Base-by-base conservation (phyloP, 768 basidiomycete species). In the Auricularia auricula-judae region DNA sequence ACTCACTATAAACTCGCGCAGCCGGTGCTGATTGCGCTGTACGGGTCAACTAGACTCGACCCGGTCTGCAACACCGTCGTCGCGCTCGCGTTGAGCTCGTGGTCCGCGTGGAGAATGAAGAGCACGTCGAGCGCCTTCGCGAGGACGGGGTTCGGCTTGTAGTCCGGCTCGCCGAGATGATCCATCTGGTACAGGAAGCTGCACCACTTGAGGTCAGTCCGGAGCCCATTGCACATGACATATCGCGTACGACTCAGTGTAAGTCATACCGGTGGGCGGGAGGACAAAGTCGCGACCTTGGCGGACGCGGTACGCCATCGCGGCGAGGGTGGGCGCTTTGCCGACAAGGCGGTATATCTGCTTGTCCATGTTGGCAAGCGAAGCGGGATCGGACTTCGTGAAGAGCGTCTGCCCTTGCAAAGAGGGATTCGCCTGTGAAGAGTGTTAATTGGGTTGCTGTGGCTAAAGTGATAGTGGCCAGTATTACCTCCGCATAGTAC, bases 221-320 rank as follows among this genome's bases (percentile, higher is more conserved):
- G 29, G 29, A 29, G 29, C 29, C 29, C 29, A 29, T 29, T 29
- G 29, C 29, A 29, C 29, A 29, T 29, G 29, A 1, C 29, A 29
- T 29, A 29, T 29, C 29, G 29, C 29, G 29, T 29, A 29, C 5
- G 87, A 88, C 73, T 86, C 91, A 3, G 92, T 84, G 69, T 94
- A 94, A 70, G 86, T 88, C 62, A 93, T 79, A 0, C 89, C 89
- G 0, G 85, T 84, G 4, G 91, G 92, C 3, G 93, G 91, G 0
- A 81, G 82, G 18, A 94, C 91, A 70, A 96, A 95, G 61, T 89
- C 85, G 65, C 93, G 82, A 42, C 93, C 93, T 77, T 93, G 91
- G 47, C 93, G 87, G 39, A 95, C 83, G 36, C 93, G 91, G 74
- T 94, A 96, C 0, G 93, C 93, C 92, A 95, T 94, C 83, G 93